Evolutionary conservation across 176 grass and related monocot genomes (phyloP), one percentile per base, ranked within the genome.

Genomic region (Coix lacrymajobi): DNA sequence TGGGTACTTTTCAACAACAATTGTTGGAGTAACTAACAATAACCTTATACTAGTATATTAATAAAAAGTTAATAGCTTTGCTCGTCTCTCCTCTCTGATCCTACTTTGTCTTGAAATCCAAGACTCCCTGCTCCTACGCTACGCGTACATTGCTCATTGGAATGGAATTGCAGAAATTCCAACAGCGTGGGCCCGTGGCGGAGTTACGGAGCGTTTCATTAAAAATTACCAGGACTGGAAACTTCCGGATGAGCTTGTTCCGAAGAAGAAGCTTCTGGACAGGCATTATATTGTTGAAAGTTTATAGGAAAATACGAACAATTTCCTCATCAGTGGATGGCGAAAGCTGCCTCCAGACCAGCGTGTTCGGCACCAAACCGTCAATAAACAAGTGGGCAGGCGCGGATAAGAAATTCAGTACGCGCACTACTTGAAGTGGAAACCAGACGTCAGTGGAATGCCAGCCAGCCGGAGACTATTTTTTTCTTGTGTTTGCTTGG

Each of bases 371-470:
- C 64, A 54, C 64, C 64, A 39, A 58, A 81, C 34, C 24, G 4
- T 6, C 6, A 6, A 54, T 76, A 76, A 41, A 76, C 25, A 76
- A 68, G 12, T 57, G 44, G 4, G 31, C 32, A 10, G 51, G 1
- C 25, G 25, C 22, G 1, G 73, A 60, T 76, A 60, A 76, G n/a
- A 44, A 33, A 8, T 24, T 15, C 44, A 14, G 45, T 11, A n/a
- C n/a, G n/a, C n/a, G 63, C 46, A 15, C 57, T 69, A 31, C 71
- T 76, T 76, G 24, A 76, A 76, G 81, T 76, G 71, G 71, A 84
- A 84, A 76, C 43, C 61, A 76, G 20, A 56, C 32, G 11, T 11
- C n/a, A 37, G 39, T 25, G 69, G 36, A 69, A 29, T n/a, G 20
- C 3, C 20, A 12, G 5, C 4, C 9, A 1, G 29, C 15, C 24